Percentiles rank a stretch among this genome's conserved stretches.
phyloP scores from a whole-genome alignment of 805 yeast genomes.

The Sugiyamaella smithiae region DNA sequence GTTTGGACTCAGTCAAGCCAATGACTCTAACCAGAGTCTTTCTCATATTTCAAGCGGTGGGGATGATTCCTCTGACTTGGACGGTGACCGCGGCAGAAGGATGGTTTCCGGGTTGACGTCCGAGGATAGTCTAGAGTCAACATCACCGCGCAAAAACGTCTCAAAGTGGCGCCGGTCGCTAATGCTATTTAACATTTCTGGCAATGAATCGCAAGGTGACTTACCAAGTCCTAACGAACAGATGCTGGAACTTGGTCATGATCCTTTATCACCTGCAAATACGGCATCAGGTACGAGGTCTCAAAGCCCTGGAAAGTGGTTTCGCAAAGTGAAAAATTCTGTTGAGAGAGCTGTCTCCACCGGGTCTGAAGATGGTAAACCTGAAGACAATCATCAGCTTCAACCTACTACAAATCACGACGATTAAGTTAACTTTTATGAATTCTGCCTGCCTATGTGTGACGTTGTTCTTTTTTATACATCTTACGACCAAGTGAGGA shows the following conservation, averaged over 20 bases:
- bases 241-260: neutral
- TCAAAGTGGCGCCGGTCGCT: slow-evolving; percentile 27
- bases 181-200: slow-evolving; percentile 16
- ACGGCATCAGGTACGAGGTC: slow-evolving; percentile 8
- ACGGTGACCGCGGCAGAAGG: slow-evolving; percentile 9
- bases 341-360: neutral
- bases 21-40: slow-evolving; percentile 23
- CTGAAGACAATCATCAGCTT: too few species aligned
- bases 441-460: neutral
- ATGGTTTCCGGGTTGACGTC: slow-evolving; percentile 2
- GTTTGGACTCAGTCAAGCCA: slow-evolving; percentile 10
- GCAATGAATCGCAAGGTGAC: neutral
- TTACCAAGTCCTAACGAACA: neutral
- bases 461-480: neutral
- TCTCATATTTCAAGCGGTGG: slow-evolving; percentile 13
- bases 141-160: slow-evolving; percentile 17
- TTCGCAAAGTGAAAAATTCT: slow-evolving; percentile 10
- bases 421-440: too few species aligned
- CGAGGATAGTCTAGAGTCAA: slow-evolving; percentile 3
- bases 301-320: slow-evolving; percentile 16
- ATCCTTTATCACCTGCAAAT: slow-evolving; percentile 18
- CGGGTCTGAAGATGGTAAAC: neutral
- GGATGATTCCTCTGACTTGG: slow-evolving; percentile 4
- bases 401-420: too few species aligned
- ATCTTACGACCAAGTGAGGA: too few species aligned